Conservation (phyloP, 768 basidiomycete species). For the Nidula microcarpa region DNA sequence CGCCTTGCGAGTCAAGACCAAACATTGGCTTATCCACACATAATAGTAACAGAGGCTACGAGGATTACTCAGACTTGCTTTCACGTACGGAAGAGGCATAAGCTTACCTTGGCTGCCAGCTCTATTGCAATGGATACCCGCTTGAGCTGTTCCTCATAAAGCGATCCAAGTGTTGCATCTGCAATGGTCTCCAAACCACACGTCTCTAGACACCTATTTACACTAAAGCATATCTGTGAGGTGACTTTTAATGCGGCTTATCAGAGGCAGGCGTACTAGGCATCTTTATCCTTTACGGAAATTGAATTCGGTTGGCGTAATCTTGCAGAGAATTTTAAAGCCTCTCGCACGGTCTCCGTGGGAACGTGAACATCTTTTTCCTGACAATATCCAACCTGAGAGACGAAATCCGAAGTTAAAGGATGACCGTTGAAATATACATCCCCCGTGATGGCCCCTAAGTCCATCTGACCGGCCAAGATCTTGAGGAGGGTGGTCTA, state of each 20-base stretch:
- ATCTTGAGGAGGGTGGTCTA: slow-evolving; percentile 60
- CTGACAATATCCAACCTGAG: slow-evolving; percentile 82
- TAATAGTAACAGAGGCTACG: slow-evolving; percentile 61
- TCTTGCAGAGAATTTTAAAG: slow-evolving; percentile 76
- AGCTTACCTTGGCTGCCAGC: slow-evolving; percentile 76
- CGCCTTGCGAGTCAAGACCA: slow-evolving; percentile 83
- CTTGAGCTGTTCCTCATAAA: slow-evolving; percentile 73
- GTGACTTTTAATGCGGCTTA: not conserved
- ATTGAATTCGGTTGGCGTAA: slow-evolving; percentile 73
- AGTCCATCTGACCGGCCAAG: slow-evolving; percentile 44
- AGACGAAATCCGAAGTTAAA: slow-evolving; percentile 54
- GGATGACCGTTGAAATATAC: slow-evolving; percentile 52
- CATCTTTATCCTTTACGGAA: slow-evolving; percentile 68
- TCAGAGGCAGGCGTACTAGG: slow-evolving; percentile 49
- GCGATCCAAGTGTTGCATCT: slow-evolving; percentile 61
- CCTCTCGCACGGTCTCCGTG: slow-evolving; percentile 76
- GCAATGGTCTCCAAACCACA: slow-evolving; percentile 62
- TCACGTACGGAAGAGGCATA: not conserved
- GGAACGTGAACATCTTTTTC: slow-evolving; percentile 81
- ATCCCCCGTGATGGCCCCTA: slow-evolving; percentile 50
- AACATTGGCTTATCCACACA: slow-evolving; percentile 91
- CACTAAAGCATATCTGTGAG: slow-evolving; percentile 16
- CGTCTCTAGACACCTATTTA: slow-evolving; percentile 50
- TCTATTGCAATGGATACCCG: slow-evolving; percentile 87
- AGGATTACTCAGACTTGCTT: slow-evolving; percentile 9